These are phyloP conservation scores for Coemansia sp. DNA, from an alignment of 192 early-diverging fungal species.

Conservation along the genomic window DNA sequence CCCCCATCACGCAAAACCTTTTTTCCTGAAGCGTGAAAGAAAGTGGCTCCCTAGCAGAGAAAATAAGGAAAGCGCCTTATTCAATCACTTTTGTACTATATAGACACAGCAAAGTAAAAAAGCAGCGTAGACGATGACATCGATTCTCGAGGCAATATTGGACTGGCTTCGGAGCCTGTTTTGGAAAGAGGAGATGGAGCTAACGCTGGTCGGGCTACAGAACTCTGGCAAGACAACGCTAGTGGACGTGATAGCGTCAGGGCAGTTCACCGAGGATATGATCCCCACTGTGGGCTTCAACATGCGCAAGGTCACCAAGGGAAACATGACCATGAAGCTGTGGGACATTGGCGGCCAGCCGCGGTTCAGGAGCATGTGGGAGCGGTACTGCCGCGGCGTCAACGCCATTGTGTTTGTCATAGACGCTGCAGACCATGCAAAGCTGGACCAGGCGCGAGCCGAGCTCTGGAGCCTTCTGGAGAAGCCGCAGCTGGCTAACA, in stretches of 20 bases:
- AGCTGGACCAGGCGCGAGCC: constrained; percentile 87
- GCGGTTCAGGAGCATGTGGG: constrained; percentile 97
- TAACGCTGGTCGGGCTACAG: constrained; percentile 85
- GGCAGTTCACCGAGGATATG: constrained; percentile 83
- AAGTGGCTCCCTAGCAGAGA: not conserved
- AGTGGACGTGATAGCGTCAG: constrained; percentile 84
- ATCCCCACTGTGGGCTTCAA: constrained; percentile 99
- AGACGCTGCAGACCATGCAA: constrained; percentile 93
- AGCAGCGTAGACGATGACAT: constrained; percentile 30
- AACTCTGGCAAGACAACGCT: constrained; percentile 88
- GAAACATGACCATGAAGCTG: constrained; percentile 96
- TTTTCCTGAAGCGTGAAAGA: not conserved
- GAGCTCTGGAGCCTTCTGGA: constrained; percentile 92
- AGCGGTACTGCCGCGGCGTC: constrained; percentile 85
- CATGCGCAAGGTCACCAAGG: constrained; percentile 94
- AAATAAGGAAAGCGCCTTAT: not conserved
- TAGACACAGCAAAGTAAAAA: not conserved
- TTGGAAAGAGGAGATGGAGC: constrained; percentile 89
- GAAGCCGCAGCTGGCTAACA: constrained; percentile 89
- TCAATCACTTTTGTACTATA: constrained; percentile 16
- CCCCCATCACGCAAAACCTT: too few species aligned
- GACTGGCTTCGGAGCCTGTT: constrained; percentile 80
- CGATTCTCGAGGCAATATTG: constrained; percentile 50
- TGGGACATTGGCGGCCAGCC: constrained; percentile 99
- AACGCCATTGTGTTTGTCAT: constrained; percentile 99